phyloP scores from a whole-genome alignment of 2,329 filamentous ascomycete species.

The Davidsoniella eucalypti region DNA sequence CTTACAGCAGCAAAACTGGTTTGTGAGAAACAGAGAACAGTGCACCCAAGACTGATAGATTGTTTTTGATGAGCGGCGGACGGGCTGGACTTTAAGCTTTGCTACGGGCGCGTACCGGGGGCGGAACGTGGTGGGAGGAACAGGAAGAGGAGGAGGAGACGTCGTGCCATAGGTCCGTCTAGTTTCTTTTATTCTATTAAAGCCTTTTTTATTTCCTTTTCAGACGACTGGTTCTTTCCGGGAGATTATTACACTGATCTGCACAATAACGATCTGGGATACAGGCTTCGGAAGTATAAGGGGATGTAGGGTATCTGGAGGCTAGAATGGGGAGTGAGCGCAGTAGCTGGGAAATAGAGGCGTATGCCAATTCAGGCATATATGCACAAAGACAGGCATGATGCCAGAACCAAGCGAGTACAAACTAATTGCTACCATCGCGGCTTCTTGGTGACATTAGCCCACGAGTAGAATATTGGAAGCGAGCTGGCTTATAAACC shows the following conservation, averaged over 20 bases:
- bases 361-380: no score
- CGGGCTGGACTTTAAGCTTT: constrained; percentile 8
- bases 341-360: not conserved
- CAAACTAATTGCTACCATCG: no score
- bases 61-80: not conserved
- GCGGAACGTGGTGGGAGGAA: not conserved
- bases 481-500: no score
- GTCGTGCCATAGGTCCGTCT: not conserved
- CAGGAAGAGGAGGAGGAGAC: no score
- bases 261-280: not conserved
- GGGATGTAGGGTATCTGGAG: not conserved
- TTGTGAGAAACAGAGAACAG: not conserved
- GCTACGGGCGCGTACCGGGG: constrained; percentile 1
- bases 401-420: no score
- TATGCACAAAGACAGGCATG: no score
- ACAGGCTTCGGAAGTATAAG: not conserved
- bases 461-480: no score
- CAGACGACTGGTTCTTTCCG: not conserved
- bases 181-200: not conserved
- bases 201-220: not conserved
- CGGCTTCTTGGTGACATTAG: no score
- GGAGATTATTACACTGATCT: not conserved
- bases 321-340: not conserved
- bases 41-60: not conserved
- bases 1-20: not conserved